Base-by-base conservation (phyloP, 2,329 filamentous ascomycete species). In the Beauveria rudraprayagi region DNA sequence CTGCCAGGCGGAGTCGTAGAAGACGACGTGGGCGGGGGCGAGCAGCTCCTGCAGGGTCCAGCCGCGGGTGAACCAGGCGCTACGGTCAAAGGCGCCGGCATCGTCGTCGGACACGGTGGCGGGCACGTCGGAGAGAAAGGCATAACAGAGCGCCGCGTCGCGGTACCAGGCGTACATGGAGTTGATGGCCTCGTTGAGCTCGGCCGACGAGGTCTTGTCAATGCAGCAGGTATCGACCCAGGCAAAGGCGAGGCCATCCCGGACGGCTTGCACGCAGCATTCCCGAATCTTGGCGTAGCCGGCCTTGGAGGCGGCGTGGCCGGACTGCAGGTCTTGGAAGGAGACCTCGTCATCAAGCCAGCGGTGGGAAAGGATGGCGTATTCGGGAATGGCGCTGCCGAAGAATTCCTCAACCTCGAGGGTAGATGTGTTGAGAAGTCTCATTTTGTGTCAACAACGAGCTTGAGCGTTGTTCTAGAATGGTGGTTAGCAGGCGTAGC, bases 1-100 rank as follows among this genome's bases (percentile, higher is more conserved):
- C 0, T 37, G 24, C 73, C 72, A 76, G 2, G 55, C 50, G 0
- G 17, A 11, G 43, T 70, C 64, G 63, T 67, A 74, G 61, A 77
- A 75, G 3, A 62, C 24, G 0, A 75, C 22, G 0, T 63, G 46
- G 1, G 17, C 19, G 1, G 72, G 72, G 0, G 73, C 88, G 5
- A 91, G 77, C 0, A 88, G 85, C 71, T 90, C 85, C 69, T 88
- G 87, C 64, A 87, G 74, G 0, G 85, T 89, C 67, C 84, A 83
- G n/a, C 72, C 72, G 82, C 80, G 65, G 1, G 66, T 70, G 57
- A 74, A 74, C 72, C 73, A 75, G 7, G 69, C 65, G 52, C 61
- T 61, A 8, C n/a, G 24, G 4, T 56, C 46, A 54, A 66, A 66
- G 7, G 19, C 44, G 22, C 56, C 37, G n/a, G 56, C 44, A 7